A percentile compares a stretch with the other conserved stretches of the same genome.
Evolutionary conservation across 2,329 filamentous ascomycete genomes (phyloP).

Genomic region (Sporothrix pseudoabietina): DNA sequence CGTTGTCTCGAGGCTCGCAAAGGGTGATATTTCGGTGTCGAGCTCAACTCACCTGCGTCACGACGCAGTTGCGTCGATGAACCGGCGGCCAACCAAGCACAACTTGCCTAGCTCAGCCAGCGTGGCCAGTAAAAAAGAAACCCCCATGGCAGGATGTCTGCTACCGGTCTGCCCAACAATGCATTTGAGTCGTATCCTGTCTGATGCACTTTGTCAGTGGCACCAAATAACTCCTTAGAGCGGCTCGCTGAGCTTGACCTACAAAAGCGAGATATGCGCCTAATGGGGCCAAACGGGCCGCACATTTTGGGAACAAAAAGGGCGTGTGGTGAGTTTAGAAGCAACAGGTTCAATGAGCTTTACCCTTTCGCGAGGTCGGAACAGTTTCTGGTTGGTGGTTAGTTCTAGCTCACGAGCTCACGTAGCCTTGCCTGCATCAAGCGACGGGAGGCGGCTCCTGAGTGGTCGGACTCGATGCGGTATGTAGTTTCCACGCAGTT

Average conservation of each 20-base stretch:
- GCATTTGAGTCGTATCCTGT: not conserved
- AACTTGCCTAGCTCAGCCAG: not conserved
- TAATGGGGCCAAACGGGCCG: not conserved
- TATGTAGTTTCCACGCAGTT: slow-evolving; percentile 25
- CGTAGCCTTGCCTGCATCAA: slow-evolving; percentile 29
- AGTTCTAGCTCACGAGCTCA: not conserved
- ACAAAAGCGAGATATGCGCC: not conserved
- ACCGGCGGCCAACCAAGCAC: slow-evolving; percentile 12
- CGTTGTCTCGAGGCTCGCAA: not conserved
- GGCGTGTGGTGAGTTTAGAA: not conserved
- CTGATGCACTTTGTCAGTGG: not conserved
- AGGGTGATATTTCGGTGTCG: slow-evolving; percentile 19
- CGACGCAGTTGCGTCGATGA: slow-evolving; percentile 33
- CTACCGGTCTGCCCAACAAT: not conserved
- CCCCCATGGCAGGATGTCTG: not conserved
- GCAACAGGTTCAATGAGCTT: not conserved
- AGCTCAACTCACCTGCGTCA: slow-evolving; percentile 29
- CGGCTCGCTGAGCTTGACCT: not conserved
- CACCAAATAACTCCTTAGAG: not conserved
- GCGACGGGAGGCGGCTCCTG: slow-evolving; percentile 4
- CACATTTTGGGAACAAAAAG: slow-evolving; percentile 2
- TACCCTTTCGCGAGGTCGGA: not conserved
- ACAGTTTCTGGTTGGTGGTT: not conserved
- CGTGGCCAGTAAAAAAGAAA: not conserved
- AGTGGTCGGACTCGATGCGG: slow-evolving; percentile 2